phyloP scores from a whole-genome alignment of 768 basidiomycete species.

The Termitomyces sp. region DNA sequence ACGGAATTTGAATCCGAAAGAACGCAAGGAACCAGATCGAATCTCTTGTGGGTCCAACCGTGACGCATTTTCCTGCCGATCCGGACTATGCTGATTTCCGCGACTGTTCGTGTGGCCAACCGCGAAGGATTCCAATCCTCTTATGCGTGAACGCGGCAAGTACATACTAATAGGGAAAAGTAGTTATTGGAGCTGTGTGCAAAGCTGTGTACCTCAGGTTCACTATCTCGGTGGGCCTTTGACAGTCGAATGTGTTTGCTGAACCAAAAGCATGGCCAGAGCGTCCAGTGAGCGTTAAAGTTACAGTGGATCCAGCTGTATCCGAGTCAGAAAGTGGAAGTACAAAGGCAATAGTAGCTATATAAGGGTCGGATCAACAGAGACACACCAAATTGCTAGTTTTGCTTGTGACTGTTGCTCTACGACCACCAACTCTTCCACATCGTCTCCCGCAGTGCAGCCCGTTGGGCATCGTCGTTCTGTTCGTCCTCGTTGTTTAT shows the following conservation, averaged over 20 bases:
- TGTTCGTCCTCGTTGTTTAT: slow-evolving; percentile 8
- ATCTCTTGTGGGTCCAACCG: slow-evolving; percentile 1
- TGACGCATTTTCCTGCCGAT: neutral
- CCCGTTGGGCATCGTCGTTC: neutral
- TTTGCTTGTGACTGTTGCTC: slow-evolving; percentile 15
- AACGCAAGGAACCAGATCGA: neutral
- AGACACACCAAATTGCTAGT: slow-evolving; percentile 14
- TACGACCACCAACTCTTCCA: slow-evolving; percentile 5
- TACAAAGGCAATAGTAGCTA: neutral
- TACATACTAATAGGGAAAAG: no score
- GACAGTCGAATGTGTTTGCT: no score
- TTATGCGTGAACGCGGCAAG: no score
- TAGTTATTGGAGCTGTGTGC: no score
- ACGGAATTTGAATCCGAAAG: neutral
- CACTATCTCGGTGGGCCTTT: no score
- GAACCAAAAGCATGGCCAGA: neutral
- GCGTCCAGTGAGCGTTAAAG: no score
- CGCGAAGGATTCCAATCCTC: no score
- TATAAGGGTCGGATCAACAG: slow-evolving; percentile 23
- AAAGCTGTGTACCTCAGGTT: no score
- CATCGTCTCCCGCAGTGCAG: neutral
- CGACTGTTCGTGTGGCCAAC: no score
- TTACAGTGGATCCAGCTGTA: no score
- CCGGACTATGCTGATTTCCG: no score
- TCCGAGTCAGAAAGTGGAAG: no score